Evolutionary conservation across 768 basidiomycete species (phyloP).

Genomic region (Calvatia gigantea): DNA sequence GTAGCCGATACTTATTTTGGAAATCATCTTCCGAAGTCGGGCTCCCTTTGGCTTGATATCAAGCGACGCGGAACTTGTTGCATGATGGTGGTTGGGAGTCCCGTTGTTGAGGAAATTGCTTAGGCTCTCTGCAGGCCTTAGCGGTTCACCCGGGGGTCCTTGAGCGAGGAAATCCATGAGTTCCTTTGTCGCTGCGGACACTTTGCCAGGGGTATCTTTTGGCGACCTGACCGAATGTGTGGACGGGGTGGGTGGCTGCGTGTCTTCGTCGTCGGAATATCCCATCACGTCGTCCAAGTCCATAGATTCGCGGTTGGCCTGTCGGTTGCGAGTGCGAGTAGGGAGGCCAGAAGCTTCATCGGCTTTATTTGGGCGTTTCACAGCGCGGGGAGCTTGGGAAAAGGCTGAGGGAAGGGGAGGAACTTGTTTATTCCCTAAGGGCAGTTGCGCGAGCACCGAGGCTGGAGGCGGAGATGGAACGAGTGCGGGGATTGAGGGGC

Average conservation of each 20-base stretch:
- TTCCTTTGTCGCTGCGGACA: slow-evolving; percentile 47
- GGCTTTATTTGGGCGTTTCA: slow-evolving; percentile 20
- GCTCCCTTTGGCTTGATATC: slow-evolving; percentile 53
- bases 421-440: slow-evolving; percentile 24
- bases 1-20: slow-evolving; percentile 58
- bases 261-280: slow-evolving; percentile 60
- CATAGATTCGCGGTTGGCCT: slow-evolving; percentile 61
- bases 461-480: slow-evolving; percentile 39
- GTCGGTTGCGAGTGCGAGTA: slow-evolving; percentile 47
- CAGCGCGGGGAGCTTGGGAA: slow-evolving; percentile 23
- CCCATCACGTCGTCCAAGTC: slow-evolving; percentile 76
- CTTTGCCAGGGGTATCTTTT: slow-evolving; percentile 22
- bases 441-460: slow-evolving; percentile 19
- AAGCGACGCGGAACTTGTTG: slow-evolving; percentile 26
- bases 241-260: slow-evolving; percentile 15
- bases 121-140: slow-evolving; percentile 41
- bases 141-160: slow-evolving; percentile 42
- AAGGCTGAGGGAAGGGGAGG: slow-evolving; percentile 27
- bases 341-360: slow-evolving; percentile 36
- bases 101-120: slow-evolving; percentile 59
- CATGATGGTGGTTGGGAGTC: slow-evolving; percentile 41
- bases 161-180: slow-evolving; percentile 55
- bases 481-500: slow-evolving; percentile 31
- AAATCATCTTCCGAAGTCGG: slow-evolving; percentile 80
- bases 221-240: slow-evolving; percentile 19